Evolutionary conservation across 768 basidiomycete species (phyloP), one percentile per base, ranked within the genome.

Genomic region (Lentinula edodes): DNA sequence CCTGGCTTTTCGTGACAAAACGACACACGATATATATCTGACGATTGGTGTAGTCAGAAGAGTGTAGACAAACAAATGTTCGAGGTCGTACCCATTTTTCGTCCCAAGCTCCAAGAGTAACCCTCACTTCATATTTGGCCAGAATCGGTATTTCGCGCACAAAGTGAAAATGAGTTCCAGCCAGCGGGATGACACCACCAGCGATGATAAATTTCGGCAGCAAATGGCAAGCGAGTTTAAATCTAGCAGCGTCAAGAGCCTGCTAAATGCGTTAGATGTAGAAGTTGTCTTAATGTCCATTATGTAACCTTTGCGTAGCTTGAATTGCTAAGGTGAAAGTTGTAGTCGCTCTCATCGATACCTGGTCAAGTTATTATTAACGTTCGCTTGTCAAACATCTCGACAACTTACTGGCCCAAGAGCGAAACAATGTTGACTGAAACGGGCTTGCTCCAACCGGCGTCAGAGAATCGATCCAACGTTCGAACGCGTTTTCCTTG

Each of bases 261-360:
- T 62, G 32, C n/a, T 13, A 50, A 41, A 32, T 12, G 13, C 48
- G 41, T 61, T 39, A 23, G 55, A 18, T 18, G 6, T 13, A 16
- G 52, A 35, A 61, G 28, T 16, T n/a, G n/a, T 34, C 10, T 9
- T 34, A 23, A 8, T 35, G 41, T n/a, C n/a, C 7, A 18, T 18
- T n/a, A 28, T 43, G 38, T 39, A 61, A 83, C 88, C 78, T 91
- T 91, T 3, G 88, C 82, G 63, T 93, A 93, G 58, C 84, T 87
- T 0, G 90, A 91, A 68, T 93, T 93, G 70, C 89, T 91, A 60
- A 93, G 76, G 68, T 93, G 91, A 13, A 80, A 70, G 68, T 89
- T 84, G 66, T 86, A 86, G 71, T 93, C 91, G 51, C 81, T 79
- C 48, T 92, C 91, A 64, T 92, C 90, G 9, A 86, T 66, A 61